A percentile compares a stretch with the other conserved stretches of the same genome.
phyloP scores from a whole-genome alignment of 495 filamentous ascomycete species.

The Hypoxylon intermedium region DNA sequence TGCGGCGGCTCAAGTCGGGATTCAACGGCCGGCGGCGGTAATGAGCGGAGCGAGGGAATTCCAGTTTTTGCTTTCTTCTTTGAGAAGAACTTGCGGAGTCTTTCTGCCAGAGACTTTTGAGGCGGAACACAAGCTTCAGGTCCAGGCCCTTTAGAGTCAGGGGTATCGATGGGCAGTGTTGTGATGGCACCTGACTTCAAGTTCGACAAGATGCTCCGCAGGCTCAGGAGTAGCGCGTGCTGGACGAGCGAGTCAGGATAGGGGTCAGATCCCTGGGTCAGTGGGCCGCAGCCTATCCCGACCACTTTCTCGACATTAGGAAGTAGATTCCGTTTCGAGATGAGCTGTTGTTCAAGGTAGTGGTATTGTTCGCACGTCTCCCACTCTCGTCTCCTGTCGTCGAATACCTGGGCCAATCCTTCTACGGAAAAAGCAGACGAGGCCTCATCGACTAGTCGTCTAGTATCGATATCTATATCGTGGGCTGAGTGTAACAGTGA shows the following conservation, averaged over 20 bases:
- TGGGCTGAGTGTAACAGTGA: no score
- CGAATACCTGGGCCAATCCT: not conserved
- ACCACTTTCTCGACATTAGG: slow-evolving; percentile 12
- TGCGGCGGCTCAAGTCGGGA: no score
- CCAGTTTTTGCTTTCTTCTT: no score
- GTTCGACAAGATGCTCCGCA: slow-evolving; percentile 6
- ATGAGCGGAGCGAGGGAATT: no score
- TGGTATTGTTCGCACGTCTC: not conserved
- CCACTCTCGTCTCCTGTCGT: not conserved
- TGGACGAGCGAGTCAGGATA: not conserved
- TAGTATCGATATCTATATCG: no score
- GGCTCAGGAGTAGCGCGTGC: slow-evolving; percentile 20
- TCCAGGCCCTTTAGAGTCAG: no score
- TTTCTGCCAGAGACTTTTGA: no score
- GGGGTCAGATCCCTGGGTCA: not conserved
- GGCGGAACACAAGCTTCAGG: no score
- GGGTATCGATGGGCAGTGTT: no score
- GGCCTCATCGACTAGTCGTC: no score
- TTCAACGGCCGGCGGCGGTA: no score
- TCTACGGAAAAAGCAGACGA: not conserved
- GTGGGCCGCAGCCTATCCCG: slow-evolving; percentile 12
- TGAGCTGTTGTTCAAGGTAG: not conserved
- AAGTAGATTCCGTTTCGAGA: not conserved
- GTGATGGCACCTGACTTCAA: not conserved
- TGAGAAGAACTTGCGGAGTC: no score